Base-by-base conservation (phyloP, 192 early-diverging fungal genomes). In the Funneliformis mosseae region DNA sequence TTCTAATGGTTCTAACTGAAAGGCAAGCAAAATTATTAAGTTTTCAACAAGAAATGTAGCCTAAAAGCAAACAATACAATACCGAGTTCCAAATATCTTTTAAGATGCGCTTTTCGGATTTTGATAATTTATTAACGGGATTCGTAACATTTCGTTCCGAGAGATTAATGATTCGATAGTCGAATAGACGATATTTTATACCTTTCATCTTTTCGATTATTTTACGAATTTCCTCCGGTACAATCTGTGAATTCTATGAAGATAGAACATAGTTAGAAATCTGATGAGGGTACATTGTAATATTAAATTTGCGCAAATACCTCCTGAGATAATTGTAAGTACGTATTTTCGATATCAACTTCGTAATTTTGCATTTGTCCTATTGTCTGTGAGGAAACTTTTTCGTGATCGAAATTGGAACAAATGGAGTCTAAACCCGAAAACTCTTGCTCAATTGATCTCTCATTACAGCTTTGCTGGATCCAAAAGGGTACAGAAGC, bases 31-130 rank as follows among this genome's bases (percentile, higher is more conserved):
- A 59, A 74, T 46, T 74, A 74, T 74, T 74, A 74, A 74, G 8
- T 74, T 74, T 74, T 74, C 33, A 50, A 74, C 48, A 28, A n/a
- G 4, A 74, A 74, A 28, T n/a, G n/a, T 74, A 74, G 72, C 25
- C 55, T 74, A 74, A 25, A 74, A 74, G 18, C 72, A 74, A 38
- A 74, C 3, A 50, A 74, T 74, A n/a, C 48, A 74, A 74, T 74
- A 74, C 72, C 72, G 45, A 74, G 27, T 55, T 74, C 72, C 48
- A 74, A 74, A 74, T 74, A 74, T 74, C 45, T 59, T 74, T 74
- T 74, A 74, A 23, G 72, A 59, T 48, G 28, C 28, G 48, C 28
- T 38, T 74, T 74, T 74, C 48, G 4, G 72, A 74, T 28, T 38
- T 74, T 55, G 72, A 74, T 28, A 74, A 74, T 28, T 74, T 74